Evolutionary conservation across 805 yeast species (phyloP), one percentile per base, ranked within the genome.

Genomic region (Teunomyces barrocoloradensis): DNA sequence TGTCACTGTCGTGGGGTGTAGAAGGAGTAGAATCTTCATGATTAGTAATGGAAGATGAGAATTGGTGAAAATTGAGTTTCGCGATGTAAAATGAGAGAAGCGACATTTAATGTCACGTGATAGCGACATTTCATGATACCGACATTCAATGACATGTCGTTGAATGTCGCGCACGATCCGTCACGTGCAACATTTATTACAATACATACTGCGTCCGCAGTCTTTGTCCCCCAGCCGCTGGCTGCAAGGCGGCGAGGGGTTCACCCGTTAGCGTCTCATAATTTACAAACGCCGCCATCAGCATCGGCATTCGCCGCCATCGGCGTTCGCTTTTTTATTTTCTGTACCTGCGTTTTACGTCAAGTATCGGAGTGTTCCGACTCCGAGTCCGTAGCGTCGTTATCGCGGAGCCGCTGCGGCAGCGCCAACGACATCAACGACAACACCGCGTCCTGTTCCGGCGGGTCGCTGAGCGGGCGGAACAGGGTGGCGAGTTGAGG

Each of bases 1-100:
- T 0, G 84, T 78, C 10, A 84, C 87, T 42, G 80, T 75, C 6
- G 87, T 84, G 15, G 89, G 89, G 57, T 84, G 89, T 45, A 84
- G 72, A 43, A 84, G 68, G 23, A 84, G 63, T 46, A 83, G 64
- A 21, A 65, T 60, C 39, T 53, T 54, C 49, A 60, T 53, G 18
- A 17, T 39, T 15, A 20, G 29, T 32, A 10, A 15, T 32, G 9
- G 10, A n/a, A 9, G 34, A 30, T 30, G 13, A 30, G 25, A 23
- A 23, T 23, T 23, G 25, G 25, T 7, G 25, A 23, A 23, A 23
- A 23, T 23, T 7, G 9, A 7, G 1, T 5, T 5, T 23, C 4
- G 20, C 20, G 4, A 18, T 18, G 17, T 15, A 15, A 15, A 15
- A 15, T n/a, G n/a, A n/a, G n/a, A n/a, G n/a, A n/a, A n/a, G n/a